Conservation (phyloP, 108 stramenopile species). For the Nitzschia sp. region DNA sequence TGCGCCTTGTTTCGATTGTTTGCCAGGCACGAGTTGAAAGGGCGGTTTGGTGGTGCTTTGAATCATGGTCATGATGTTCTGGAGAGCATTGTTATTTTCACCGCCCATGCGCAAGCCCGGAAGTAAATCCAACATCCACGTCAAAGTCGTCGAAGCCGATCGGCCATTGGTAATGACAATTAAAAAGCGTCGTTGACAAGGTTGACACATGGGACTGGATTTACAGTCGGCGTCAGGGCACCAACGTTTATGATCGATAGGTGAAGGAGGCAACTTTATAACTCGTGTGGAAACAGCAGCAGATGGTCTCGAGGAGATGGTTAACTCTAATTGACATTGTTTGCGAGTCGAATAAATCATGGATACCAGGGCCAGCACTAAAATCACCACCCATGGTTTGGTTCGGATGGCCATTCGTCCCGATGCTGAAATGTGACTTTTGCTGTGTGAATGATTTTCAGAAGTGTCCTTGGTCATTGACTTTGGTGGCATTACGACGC, state of each 20-base stretch:
- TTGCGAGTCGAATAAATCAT: background rate
- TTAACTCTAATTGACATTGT: background rate
- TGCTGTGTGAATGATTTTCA: no score
- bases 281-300: background rate
- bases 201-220: slow-evolving; percentile 24
- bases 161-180: slow-evolving; percentile 41
- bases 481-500: no score
- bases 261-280: background rate
- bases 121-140: slow-evolving; percentile 39
- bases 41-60: background rate
- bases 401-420: background rate
- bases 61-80: slow-evolving; percentile 17
- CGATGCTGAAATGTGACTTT: no score
- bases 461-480: no score
- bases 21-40: background rate
- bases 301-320: background rate
- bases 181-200: slow-evolving; percentile 35
- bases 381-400: background rate
- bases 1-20: background rate
- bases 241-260: background rate
- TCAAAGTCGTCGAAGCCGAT: slow-evolving; percentile 40
- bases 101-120: slow-evolving; percentile 37
- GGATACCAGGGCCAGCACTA: background rate
- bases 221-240: background rate
- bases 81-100: slow-evolving; percentile 39